A percentile compares a stretch with the other conserved stretches of the same genome.
phyloP scores from a whole-genome alignment of 129 eudicot genomes.

The carrot (Daucus carota) region DH1_v3.0 NC_030381.2:47281001-47281500 shows the following conservation, averaged over 20 bases:
- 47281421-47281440: too few species aligned
- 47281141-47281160: neutral
- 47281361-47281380: too few species aligned
- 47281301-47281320: too few species aligned
- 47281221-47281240: too few species aligned
- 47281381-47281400: too few species aligned
- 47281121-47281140: neutral
- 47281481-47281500: slow-evolving; percentile 3
- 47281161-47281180: neutral
- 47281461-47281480: neutral
- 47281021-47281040: slow-evolving; percentile 22
- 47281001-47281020: slow-evolving; percentile 24
- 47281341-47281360: neutral
- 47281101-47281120: neutral
- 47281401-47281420: too few species aligned
- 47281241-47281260: too few species aligned
- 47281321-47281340: neutral
- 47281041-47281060: neutral
- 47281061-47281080: neutral
- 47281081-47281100: neutral
- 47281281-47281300: too few species aligned
- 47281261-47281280: too few species aligned
- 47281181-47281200: neutral
- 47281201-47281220: too few species aligned
- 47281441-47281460: neutral